Conservation (phyloP, 345 rosid genomes). For the Boechera stricta region DNA sequence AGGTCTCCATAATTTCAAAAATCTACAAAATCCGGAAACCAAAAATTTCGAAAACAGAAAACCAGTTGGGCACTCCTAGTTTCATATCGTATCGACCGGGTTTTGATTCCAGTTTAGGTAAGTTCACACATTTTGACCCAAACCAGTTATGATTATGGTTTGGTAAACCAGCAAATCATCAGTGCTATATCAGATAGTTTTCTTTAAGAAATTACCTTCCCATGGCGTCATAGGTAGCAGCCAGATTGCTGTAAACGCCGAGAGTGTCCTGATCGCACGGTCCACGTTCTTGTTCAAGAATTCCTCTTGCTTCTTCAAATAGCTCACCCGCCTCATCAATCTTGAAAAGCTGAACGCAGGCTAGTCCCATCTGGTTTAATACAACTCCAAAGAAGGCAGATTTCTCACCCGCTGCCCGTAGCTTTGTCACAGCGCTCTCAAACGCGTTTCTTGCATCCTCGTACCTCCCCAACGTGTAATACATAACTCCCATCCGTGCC, state of each 20-base stretch:
- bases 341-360: constrained; percentile 97
- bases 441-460: constrained; percentile 91
- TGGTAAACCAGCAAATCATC: constrained; percentile 6
- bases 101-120: neutral
- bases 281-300: constrained; percentile 92
- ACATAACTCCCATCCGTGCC: constrained; percentile 99
- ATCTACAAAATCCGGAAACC: too few species aligned
- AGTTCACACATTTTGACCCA: neutral
- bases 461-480: constrained; percentile 83
- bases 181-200: neutral
- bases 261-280: constrained; percentile 97
- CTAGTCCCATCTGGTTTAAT: constrained; percentile 98
- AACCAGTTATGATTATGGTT: neutral
- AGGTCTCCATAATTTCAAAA: too few species aligned
- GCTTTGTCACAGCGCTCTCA: constrained; percentile 83
- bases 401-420: constrained; percentile 90
- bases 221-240: constrained; percentile 99
- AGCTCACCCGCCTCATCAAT: constrained; percentile 94
- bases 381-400: constrained; percentile 97
- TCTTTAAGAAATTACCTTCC: constrained; percentile 70
- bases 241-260: constrained; percentile 96
- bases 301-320: constrained; percentile 89
- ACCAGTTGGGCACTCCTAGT: neutral
- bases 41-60: neutral
- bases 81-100: neutral